phyloP scores from a whole-genome alignment of 2,329 filamentous ascomycete species.

The Diaporthe sp. region DNA sequence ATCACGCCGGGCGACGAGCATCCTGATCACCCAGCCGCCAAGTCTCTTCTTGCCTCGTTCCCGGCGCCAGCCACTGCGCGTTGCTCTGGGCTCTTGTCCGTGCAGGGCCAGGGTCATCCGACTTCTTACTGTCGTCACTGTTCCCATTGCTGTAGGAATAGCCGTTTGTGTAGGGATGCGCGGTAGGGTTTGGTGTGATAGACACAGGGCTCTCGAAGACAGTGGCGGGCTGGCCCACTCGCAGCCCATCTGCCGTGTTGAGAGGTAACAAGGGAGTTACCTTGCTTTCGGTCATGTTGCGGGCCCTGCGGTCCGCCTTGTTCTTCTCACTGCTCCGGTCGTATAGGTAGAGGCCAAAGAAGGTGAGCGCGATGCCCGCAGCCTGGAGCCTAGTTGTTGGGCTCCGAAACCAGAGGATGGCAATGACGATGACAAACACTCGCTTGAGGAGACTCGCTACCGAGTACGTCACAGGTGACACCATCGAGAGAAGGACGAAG shows the following conservation, averaged over 20 bases:
- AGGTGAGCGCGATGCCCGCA: slow-evolving; percentile 88
- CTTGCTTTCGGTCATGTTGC: slow-evolving; percentile 70
- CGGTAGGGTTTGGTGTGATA: slow-evolving; percentile 31
- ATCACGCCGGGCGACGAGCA: slow-evolving; percentile 38
- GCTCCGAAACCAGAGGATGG: slow-evolving; percentile 96
- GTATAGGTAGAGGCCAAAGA: slow-evolving; percentile 93
- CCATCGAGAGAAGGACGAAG: slow-evolving; percentile 91
- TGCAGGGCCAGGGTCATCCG: slow-evolving; percentile 62
- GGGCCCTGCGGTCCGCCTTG: slow-evolving; percentile 86
- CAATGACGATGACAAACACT: slow-evolving; percentile 95
- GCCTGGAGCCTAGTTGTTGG: slow-evolving; percentile 87
- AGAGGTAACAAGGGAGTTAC: slow-evolving; percentile 77
- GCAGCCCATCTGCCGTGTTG: slow-evolving; percentile 59
- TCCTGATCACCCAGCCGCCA: slow-evolving; percentile 69
- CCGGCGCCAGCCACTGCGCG: slow-evolving; percentile 79
- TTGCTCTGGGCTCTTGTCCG: slow-evolving; percentile 59
- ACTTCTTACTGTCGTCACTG: slow-evolving; percentile 68
- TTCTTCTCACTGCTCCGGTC: slow-evolving; percentile 91
- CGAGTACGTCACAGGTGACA: slow-evolving; percentile 96
- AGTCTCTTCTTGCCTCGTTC: slow-evolving; percentile 88
- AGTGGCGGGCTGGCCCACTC: slow-evolving; percentile 48
- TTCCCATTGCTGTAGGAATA: slow-evolving; percentile 55
- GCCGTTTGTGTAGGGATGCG: slow-evolving; percentile 62
- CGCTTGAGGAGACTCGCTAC: slow-evolving; percentile 97
- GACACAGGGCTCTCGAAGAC: slow-evolving; percentile 55